A percentile compares a stretch with the other conserved stretches of the same genome.
phyloP scores from a whole-genome alignment of 441 rosid genomes.

The Bocquillonia castaneifolia region DNA sequence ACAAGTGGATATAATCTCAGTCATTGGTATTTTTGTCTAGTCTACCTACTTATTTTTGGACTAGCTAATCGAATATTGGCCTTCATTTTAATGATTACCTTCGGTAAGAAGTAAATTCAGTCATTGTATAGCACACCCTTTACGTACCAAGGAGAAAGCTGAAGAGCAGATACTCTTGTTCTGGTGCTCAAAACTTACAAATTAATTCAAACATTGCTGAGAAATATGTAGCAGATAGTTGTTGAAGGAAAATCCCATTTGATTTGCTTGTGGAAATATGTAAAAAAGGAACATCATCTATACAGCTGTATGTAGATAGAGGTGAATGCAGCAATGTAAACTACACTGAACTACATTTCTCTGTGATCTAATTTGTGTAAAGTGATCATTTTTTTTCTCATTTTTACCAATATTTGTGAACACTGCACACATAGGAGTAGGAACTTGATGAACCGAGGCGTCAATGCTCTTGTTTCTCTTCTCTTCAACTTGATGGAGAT shows the following conservation, averaged over 20 bases:
- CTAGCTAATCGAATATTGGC: conserved; percentile 52
- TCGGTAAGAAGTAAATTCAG: conserved; percentile 50
- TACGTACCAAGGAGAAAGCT: conserved; percentile 27
- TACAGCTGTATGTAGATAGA: background rate
- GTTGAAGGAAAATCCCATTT: background rate
- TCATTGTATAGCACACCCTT: conserved; percentile 3
- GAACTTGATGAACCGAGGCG: background rate
- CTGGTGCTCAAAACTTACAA: background rate
- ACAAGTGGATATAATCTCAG: conserved; percentile 58
- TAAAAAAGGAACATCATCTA: background rate
- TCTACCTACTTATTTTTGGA: conserved; percentile 48
- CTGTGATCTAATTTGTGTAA: background rate
- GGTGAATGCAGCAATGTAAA: background rate
- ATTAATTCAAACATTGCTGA: background rate
- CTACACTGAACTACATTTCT: background rate
- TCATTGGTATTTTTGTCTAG: conserved; percentile 53
- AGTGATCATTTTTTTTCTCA: background rate
- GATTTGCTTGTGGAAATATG: background rate
- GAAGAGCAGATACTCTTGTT: background rate
- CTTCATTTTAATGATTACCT: conserved; percentile 51
- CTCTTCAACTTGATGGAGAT: no score
- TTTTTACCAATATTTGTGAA: background rate
- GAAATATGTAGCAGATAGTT: background rate
- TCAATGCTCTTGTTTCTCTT: background rate
- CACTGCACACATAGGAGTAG: background rate